A percentile compares a stretch with the other conserved stretches of the same genome.
phyloP scores from a whole-genome alignment of 441 rosid species.

The Corymbia calophylla region DNA sequence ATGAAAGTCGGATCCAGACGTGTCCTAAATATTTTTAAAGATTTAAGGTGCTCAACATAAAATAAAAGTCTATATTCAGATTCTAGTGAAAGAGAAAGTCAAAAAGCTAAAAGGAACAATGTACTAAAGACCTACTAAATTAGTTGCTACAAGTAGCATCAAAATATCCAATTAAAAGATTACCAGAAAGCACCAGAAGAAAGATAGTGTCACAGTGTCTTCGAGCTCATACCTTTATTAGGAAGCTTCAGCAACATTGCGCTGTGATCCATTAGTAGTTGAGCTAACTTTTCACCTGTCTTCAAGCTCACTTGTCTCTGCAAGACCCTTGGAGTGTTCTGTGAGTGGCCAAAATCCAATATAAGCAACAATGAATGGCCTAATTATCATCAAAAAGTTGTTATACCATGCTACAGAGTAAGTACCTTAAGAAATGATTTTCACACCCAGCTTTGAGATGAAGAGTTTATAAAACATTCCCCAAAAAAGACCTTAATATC shows the following conservation, averaged over 20 bases:
- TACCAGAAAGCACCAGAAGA: not conserved
- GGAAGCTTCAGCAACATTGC: conserved; percentile 20
- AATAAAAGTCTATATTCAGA: not conserved
- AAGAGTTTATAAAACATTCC: not conserved
- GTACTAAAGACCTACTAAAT: not conserved
- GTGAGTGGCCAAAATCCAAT: conserved; percentile 9
- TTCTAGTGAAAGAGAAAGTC: not conserved
- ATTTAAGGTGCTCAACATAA: not conserved
- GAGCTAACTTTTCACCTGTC: conserved; percentile 36
- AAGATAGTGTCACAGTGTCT: not conserved
- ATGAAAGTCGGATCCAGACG: not conserved
- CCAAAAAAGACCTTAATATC: not conserved
- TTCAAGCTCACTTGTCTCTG: conserved; percentile 81
- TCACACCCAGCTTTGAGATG: not conserved
- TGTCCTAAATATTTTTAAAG: not conserved
- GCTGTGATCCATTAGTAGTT: conserved; percentile 13
- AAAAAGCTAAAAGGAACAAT: not conserved
- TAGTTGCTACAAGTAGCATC: not conserved
- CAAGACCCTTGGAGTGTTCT: conserved; percentile 57
- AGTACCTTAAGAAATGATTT: not conserved
- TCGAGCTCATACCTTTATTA: conserved; percentile 11
- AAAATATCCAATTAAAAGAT: not conserved
- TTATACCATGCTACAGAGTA: not conserved
- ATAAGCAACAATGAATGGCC: conserved; percentile 1
- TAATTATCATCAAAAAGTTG: not conserved